Percentiles rank a stretch among this genome's conserved stretches.
Conservation (phyloP, 306 rosid genomes). For the Sophora flavescens region DNA sequence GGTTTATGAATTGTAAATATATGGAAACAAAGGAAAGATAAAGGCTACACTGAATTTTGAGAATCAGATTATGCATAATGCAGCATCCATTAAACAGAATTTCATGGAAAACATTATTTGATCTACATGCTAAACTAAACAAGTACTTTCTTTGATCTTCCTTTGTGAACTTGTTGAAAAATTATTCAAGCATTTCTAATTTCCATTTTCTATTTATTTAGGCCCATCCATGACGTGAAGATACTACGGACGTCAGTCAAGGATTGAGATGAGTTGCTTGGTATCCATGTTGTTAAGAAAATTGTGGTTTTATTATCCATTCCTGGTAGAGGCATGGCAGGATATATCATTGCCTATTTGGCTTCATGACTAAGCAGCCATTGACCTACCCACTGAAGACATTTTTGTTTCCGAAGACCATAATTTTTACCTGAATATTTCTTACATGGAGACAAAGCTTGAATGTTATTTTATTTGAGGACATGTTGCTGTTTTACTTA, state of each 20-base stretch:
- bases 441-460: not conserved
- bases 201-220: slow-evolving; percentile 46
- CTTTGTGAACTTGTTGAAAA: not conserved
- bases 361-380: slow-evolving; percentile 17
- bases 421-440: slow-evolving; percentile 11
- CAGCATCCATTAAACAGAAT: not conserved
- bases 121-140: slow-evolving; percentile 9
- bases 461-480: too few species aligned
- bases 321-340: slow-evolving; percentile 3
- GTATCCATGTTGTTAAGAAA: slow-evolving; percentile 16
- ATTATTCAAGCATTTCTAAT: not conserved
- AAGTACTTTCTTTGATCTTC: slow-evolving; percentile 10
- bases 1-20: slow-evolving; percentile 28
- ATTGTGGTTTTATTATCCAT: slow-evolving; percentile 22
- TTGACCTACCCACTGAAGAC: slow-evolving; percentile 4
- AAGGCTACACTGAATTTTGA: not conserved
- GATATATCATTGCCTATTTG: not conserved
- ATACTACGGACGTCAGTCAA: slow-evolving; percentile 80
- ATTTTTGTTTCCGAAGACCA: not conserved
- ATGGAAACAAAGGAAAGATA: not conserved
- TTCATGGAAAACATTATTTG: slow-evolving; percentile 2
- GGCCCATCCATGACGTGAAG: slow-evolving; percentile 97
- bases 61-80: not conserved
- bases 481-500: not conserved
- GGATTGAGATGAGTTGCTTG: slow-evolving; percentile 56